Base-by-base conservation (phyloP, 2,329 filamentous ascomycete genomes). In the Pyrenophora graminea region DNA sequence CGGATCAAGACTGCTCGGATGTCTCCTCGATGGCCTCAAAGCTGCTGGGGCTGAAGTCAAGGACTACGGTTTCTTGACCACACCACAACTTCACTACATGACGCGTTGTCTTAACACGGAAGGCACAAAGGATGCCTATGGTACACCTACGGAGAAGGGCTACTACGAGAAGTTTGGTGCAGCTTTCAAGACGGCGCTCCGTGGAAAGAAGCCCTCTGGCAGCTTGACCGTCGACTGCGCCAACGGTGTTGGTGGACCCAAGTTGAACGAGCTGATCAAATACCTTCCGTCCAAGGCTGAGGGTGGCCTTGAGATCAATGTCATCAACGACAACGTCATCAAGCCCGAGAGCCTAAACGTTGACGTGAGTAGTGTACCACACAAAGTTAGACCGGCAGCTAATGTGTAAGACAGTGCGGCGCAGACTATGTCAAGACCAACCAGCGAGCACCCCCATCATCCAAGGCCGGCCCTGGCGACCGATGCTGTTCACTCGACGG, bases 341-440 rank as follows among this genome's bases (percentile, higher is more conserved):
- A 89, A 91, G 59, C 90, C 93, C 3, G 91, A 96, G 70, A 84
- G 88, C 48, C 80, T 99, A 62, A 99, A 99, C 75, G 84, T 89
- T 25, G 90, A 96, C 66, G 90, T 92, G 79, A 75, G 82, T 40
- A 6, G 18, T 12, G 13, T 3, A 30, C 27, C 27, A 12, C 10
- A 30, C 10, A 30, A 30, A 30, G 27, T 3, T 21, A 33, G 10
- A n/a, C 15, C 7, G 9, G 2, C 18, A 5, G 7, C 59, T 66
- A 18, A 70, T 34, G 21, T 17, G 2, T 18, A 5, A 13, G 31
- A 34, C 64, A 95, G 85, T 96, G 90, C 69, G 94, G 94, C 74
- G 94, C 94, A 69, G 94, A 99, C 76, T 97, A 85, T 65, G 94
- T 99, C 75, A 99, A 99, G 80, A 97, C 94, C 15, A 91, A 91